phyloP scores from a whole-genome alignment of 176 grass and related monocot species.

The Alloteropsis semialata region DNA sequence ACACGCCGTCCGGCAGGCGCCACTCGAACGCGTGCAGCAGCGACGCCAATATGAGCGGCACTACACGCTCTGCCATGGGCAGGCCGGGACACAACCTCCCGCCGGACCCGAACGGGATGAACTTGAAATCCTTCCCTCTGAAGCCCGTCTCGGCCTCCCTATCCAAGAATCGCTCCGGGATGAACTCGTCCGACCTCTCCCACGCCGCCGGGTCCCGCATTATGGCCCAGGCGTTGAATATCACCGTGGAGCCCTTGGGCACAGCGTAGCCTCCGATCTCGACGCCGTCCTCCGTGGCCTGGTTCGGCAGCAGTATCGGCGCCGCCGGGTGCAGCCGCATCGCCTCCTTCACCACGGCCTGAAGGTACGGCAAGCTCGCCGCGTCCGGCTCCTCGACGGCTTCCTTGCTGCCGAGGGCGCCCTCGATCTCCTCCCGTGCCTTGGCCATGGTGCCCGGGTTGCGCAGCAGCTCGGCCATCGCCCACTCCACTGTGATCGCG shows the following conservation, averaged over 20 bases:
- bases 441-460: constrained; percentile 36
- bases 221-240: constrained; percentile 36
- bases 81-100: constrained; percentile 39
- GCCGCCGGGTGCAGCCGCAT: constrained; percentile 42
- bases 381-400: constrained; percentile 16
- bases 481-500: constrained; percentile 32
- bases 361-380: constrained; percentile 8
- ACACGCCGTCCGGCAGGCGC: no score
- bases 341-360: constrained; percentile 41
- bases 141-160: neutral
- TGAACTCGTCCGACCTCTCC: constrained; percentile 32
- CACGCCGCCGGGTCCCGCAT: constrained; percentile 35
- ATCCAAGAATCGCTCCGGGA: constrained; percentile 43
- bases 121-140: constrained; percentile 10
- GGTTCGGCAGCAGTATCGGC: constrained; percentile 16
- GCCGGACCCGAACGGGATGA: constrained; percentile 44
- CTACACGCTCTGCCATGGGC: constrained; percentile 23
- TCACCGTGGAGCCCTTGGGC: constrained; percentile 19
- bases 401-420: neutral
- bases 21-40: no score
- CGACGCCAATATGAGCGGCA: no score
- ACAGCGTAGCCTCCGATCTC: constrained; percentile 33
- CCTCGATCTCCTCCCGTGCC: neutral
- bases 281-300: constrained; percentile 24
- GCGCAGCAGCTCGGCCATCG: constrained; percentile 47